phyloP scores from a whole-genome alignment of 1,284 basidiomycete species.

The Naganishia cerealis region DNA sequence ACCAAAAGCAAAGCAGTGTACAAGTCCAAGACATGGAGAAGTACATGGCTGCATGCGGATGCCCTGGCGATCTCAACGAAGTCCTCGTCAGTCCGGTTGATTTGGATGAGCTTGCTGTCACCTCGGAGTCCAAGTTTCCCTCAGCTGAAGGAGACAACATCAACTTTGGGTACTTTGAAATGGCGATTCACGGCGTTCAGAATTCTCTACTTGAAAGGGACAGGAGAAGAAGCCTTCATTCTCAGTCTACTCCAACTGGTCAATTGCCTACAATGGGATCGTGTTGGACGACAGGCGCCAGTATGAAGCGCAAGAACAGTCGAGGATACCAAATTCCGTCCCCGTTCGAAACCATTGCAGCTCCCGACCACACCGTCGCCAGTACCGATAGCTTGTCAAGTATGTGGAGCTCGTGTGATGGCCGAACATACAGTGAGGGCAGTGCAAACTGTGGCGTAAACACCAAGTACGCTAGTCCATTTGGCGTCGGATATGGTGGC shows the following conservation, averaged over 20 bases:
- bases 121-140: neutral
- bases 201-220: conserved; percentile 23
- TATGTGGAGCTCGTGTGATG: conserved; percentile 29
- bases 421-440: conserved; percentile 27
- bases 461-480: neutral
- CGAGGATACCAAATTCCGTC: conserved; percentile 16
- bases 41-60: conserved; percentile 23
- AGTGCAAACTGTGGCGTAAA: conserved; percentile 2
- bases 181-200: conserved; percentile 26
- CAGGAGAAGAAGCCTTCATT: conserved; percentile 20
- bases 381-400: conserved; percentile 30
- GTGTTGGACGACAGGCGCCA: conserved; percentile 11
- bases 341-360: conserved; percentile 6
- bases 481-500: conserved; percentile 13
- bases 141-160: conserved; percentile 10
- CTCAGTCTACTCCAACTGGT: conserved; percentile 2
- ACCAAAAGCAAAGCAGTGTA: conserved; percentile 15
- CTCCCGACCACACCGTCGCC: conserved; percentile 14
- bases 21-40: conserved; percentile 27
- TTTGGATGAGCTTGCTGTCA: neutral
- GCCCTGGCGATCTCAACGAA: conserved; percentile 12
- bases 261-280: conserved; percentile 6
- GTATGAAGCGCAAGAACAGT: conserved; percentile 22
- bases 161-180: conserved; percentile 33
- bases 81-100: conserved; percentile 16